A percentile compares a stretch with the other conserved stretches of the same genome.
These are phyloP conservation scores for Chlorella sp. DNA, from an alignment of 139 green algal species.

Conservation along the genomic window DNA sequence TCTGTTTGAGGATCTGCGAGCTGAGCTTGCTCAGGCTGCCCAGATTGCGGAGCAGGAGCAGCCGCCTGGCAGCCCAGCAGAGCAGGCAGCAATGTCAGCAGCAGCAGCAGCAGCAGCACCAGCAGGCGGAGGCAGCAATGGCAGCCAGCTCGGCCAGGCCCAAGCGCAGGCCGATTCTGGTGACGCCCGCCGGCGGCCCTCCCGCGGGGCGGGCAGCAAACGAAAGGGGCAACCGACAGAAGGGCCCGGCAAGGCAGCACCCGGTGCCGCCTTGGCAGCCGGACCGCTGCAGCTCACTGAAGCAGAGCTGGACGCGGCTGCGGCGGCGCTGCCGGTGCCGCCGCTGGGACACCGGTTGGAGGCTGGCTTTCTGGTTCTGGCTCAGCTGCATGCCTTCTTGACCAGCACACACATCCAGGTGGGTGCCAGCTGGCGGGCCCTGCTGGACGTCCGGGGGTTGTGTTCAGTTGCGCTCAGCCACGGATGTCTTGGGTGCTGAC, in stretches of 20 bases:
- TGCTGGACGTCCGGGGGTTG: too few relatives aligned
- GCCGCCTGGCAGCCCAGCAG: not conserved
- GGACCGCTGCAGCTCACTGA: not conserved
- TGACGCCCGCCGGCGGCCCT: not conserved
- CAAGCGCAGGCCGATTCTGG: not conserved
- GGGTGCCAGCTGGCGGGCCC: not conserved
- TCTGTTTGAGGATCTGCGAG: not conserved
- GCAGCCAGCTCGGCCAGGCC: not conserved
- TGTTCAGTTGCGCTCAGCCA: too few relatives aligned
- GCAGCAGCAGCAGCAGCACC: not conserved
- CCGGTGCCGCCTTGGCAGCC: constrained; percentile 11
- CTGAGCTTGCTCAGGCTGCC: not conserved
- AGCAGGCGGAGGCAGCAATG: not conserved
- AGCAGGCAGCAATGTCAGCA: constrained; percentile 11
- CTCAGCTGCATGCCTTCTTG: constrained; percentile 64
- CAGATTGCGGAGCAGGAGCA: not conserved
- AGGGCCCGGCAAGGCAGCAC: not conserved
- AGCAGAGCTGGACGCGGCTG: constrained; percentile 8
- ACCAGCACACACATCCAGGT: constrained; percentile 65
- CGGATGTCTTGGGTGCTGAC: too few relatives aligned
- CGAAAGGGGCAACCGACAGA: not conserved
- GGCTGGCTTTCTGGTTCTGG: constrained; percentile 50
- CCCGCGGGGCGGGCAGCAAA: not conserved
- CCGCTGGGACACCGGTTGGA: constrained; percentile 45
- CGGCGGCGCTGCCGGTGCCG: constrained; percentile 66